Conservation (phyloP, 2,329 filamentous ascomycete species). For the Dichotomopilus funicola region DNA sequence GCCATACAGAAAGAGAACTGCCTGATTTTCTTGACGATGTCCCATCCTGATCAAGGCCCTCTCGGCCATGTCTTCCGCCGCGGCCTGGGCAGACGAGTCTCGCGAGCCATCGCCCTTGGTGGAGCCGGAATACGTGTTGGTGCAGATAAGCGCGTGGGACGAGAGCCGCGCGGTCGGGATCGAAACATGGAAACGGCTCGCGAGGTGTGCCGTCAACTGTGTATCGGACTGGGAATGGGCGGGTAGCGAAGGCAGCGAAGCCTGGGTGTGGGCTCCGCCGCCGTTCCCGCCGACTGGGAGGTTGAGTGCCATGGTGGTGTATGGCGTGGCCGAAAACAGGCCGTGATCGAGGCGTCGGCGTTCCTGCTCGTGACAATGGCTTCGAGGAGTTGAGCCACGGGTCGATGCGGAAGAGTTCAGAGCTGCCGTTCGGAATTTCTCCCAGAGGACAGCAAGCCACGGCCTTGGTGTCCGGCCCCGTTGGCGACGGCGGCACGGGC, state of each 20-base stretch:
- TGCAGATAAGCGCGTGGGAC: slow-evolving; percentile 80
- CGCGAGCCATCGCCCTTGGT: slow-evolving; percentile 86
- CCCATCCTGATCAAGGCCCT: slow-evolving; percentile 81
- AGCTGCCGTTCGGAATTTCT: background rate
- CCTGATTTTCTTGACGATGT: slow-evolving; percentile 86
- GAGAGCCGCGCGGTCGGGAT: slow-evolving; percentile 83
- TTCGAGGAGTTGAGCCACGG: background rate
- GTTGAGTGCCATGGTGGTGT: slow-evolving; percentile 52
- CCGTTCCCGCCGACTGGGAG: slow-evolving; percentile 41
- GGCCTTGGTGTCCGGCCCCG: background rate
- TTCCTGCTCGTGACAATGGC: background rate
- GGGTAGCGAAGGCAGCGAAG: slow-evolving; percentile 81
- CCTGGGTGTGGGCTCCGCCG: slow-evolving; percentile 65
- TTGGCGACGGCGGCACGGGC: slow-evolving; percentile 3
- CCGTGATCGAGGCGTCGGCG: slow-evolving; percentile 7
- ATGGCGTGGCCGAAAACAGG: slow-evolving; percentile 27
- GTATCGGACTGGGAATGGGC: slow-evolving; percentile 63
- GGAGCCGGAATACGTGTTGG: slow-evolving; percentile 86
- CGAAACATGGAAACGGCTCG: slow-evolving; percentile 85
- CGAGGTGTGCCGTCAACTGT: slow-evolving; percentile 73
- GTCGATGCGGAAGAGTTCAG: background rate
- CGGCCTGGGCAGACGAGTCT: slow-evolving; percentile 85
- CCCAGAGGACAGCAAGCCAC: background rate
- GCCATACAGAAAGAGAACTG: slow-evolving; percentile 81
- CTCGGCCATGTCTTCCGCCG: slow-evolving; percentile 85